phyloP scores from a whole-genome alignment of 2,329 filamentous ascomycete genomes.

The Penicillium sp. region DNA sequence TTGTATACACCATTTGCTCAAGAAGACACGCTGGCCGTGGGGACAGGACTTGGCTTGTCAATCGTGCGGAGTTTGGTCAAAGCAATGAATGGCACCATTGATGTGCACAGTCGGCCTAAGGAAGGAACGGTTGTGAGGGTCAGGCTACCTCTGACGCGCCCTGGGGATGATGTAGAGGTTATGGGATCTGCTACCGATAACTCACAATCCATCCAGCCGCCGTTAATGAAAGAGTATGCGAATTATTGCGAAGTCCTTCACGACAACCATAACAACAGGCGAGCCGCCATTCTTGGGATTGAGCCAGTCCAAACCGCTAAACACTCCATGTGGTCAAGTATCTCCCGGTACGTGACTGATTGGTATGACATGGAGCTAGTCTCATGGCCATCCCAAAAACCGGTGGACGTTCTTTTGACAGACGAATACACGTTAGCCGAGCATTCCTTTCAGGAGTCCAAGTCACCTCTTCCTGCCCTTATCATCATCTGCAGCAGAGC shows the following conservation, averaged over 20 bases:
- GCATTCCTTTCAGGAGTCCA: constrained; percentile 22
- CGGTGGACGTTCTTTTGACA: constrained; percentile 43
- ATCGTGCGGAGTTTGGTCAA: constrained; percentile 67
- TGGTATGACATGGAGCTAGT: constrained; percentile 46
- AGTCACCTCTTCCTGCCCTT: constrained; percentile 35
- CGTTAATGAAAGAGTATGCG: constrained; percentile 26
- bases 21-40: constrained; percentile 62
- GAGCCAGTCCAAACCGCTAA: constrained; percentile 25
- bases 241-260: constrained; percentile 32
- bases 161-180: constrained; percentile 26
- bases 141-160: constrained; percentile 48
- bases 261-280: constrained; percentile 31
- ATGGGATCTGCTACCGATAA: constrained; percentile 15
- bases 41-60: constrained; percentile 62
- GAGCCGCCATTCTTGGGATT: constrained; percentile 36
- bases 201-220: neutral
- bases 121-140: constrained; percentile 62
- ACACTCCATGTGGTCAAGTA: constrained; percentile 32
- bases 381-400: constrained; percentile 29
- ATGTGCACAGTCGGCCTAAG: constrained; percentile 58
- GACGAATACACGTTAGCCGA: constrained; percentile 36
- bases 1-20: constrained; percentile 65
- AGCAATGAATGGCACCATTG: constrained; percentile 63
- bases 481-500: constrained; percentile 45
- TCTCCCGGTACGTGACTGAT: constrained; percentile 39